Percentiles rank a stretch among this genome's conserved stretches.
These are phyloP conservation scores for Artemisia annua DNA, from an alignment of 129 eudicot species.

Conservation along the genomic window DNA sequence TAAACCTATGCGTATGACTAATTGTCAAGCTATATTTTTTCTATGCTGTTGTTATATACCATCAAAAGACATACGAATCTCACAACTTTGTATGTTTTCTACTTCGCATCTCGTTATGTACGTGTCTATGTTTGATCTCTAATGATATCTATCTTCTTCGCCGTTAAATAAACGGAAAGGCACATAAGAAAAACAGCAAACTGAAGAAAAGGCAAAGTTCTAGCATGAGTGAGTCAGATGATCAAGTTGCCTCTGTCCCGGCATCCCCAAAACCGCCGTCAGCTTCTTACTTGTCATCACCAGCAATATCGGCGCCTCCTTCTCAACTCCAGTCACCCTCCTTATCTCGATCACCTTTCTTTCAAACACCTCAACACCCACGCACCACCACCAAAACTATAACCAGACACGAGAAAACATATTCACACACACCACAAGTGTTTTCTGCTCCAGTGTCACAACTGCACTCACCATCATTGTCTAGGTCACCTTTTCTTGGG, in stretches of 20 bases:
- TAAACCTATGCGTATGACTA: conserved; percentile 14
- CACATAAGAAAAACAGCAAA: not conserved
- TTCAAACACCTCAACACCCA: conserved; percentile 34
- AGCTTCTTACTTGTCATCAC: conserved; percentile 24
- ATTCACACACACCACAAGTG: conserved; percentile 23
- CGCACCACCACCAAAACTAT: conserved; percentile 7
- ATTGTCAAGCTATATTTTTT: conserved; percentile 8
- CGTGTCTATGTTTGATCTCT: too few species aligned
- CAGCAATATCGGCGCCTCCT: conserved; percentile 40
- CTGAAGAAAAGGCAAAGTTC: not conserved
- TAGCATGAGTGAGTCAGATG: conserved; percentile 14
- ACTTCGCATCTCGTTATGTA: too few species aligned
- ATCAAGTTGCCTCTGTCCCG: conserved; percentile 35
- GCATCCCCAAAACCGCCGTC: conserved; percentile 34
- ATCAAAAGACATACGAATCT: too few species aligned
- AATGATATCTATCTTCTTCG: too few species aligned
- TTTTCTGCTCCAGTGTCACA: conserved; percentile 41
- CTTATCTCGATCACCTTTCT: conserved; percentile 42
- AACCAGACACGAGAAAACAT: conserved; percentile 15
- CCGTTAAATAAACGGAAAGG: not conserved
- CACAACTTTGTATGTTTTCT: too few species aligned
- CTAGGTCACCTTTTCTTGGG: conserved; percentile 37
- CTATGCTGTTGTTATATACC: conserved; percentile 11
- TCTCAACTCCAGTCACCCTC: conserved; percentile 56
- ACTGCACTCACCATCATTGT: conserved; percentile 41